Percentiles rank a stretch among this genome's conserved stretches.
phyloP scores from a whole-genome alignment of 352 stramenopile species.

The Phytophthora pistaciae region DNA sequence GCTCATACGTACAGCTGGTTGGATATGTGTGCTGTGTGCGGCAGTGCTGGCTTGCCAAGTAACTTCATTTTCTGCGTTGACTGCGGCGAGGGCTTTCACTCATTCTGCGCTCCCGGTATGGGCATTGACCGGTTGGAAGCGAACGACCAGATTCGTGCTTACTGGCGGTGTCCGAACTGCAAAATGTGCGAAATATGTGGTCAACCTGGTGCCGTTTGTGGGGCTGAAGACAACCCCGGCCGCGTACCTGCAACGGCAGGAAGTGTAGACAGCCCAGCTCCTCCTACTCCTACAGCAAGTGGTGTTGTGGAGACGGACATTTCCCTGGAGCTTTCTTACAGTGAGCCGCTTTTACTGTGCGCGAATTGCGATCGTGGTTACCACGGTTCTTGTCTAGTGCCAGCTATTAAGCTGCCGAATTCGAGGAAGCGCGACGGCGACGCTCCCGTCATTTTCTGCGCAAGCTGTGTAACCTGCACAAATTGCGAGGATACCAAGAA shows the following conservation, averaged over 20 bases:
- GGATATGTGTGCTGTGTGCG: conserved; percentile 93
- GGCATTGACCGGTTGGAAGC: conserved; percentile 34
- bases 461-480: conserved; percentile 70
- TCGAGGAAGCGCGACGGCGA: conserved; percentile 23
- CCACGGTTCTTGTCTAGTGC: conserved; percentile 61
- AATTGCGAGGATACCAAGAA: conserved; percentile 47
- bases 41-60: conserved; percentile 78
- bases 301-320: conserved; percentile 10
- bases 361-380: conserved; percentile 65
- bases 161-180: conserved; percentile 96
- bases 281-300: conserved; percentile 3
- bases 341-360: conserved; percentile 48
- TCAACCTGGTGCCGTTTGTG: conserved; percentile 45
- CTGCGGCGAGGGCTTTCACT: conserved; percentile 96
- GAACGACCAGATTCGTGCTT: conserved; percentile 68
- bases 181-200: conserved; percentile 96
- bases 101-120: conserved; percentile 88
- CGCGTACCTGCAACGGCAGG: conserved; percentile 25
- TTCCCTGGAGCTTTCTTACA: conserved; percentile 2
- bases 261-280: conserved; percentile 27
- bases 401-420: conserved; percentile 40
- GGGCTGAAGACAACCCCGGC: conserved; percentile 1
- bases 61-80: conserved; percentile 96
- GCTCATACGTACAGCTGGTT: conserved; percentile 92
- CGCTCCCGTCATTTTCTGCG: conserved; percentile 61